Base-by-base conservation (phyloP, 106 monocot species). In the Amphibolis antarctica region DNA sequence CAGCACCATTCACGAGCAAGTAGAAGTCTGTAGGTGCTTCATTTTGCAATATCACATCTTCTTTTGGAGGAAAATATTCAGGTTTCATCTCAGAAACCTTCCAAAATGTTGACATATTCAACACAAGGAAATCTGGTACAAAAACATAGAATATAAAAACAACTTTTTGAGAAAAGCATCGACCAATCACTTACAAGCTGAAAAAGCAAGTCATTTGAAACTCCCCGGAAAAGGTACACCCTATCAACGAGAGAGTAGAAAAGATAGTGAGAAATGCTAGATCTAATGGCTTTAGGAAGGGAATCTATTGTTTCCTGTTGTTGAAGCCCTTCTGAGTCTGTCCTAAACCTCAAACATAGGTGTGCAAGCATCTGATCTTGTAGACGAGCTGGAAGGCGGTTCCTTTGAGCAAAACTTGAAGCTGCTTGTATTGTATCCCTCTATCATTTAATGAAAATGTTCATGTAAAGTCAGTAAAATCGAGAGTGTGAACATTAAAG, bases 81-180 rank as follows among this genome's bases (percentile, higher is more conserved):
- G 82, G 85, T 81, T 79, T 93, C 88, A 88, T 93, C 64, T 93
- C 93, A 10, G 93, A 88, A 50, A 93, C 88, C 93, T 93, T 53
- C 12, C 68, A 63, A 31, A 15, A 1, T 50, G 4, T 52, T 56
- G 31, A 51, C 28, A 18, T 36, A 66, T 21, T 19, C 52, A 53
- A 11, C 45, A 42, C 27, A 59, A 44, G 14, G 22, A 17, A 71
- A 59, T 44, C 10, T 9, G 36, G 4, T 36, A 36, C 36, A 36
- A 7, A 66, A 30, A 10, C 29, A 28, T 28, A 19, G 1, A 50
- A 55, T 25, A 22, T 9, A 50, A 49, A 25, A 20, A 18, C n/a
- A 3, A 30, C 5, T 11, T 15, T 1, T 28, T 42, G 18, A 42
- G 21, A 20, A 13, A 4, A 0, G 42, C 28, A 17, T 7, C 15